Evolutionary conservation across 768 basidiomycete species (phyloP), one percentile per base, ranked within the genome.

Genomic region (Lentinula sp.): DNA sequence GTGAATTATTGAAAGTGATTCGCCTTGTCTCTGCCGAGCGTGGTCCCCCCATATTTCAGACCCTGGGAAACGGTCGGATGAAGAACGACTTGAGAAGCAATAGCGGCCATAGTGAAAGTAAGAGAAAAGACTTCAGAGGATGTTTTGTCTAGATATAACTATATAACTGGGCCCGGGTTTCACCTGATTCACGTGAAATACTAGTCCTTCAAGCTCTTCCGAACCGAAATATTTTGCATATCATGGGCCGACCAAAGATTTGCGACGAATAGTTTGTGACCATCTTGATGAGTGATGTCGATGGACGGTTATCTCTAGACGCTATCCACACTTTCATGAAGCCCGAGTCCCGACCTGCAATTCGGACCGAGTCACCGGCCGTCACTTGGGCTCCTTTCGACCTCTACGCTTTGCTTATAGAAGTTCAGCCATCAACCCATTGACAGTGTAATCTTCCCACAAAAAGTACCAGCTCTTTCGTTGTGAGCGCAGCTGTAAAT

Each of bases 21-120:
- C 66, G 86, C 93, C 86, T 99, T 98, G 79, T 98, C 96, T 53
- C 95, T 81, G 9, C 95, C 96, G 36, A 90, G 70, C 15, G 92
- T 97, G 0, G 93, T 94, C 18, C 81, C 81, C 52, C 87, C 82
- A 53, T 90, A 85, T 70, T 88, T 91, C 71, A 98, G 77, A 28
- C 83, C 74, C 63, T 89, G 85, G 39, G 89, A 88, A 36, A 93
- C 79, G 1, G 81, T 76, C 8, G 96, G 96, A 67, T 98, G 94
- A 49, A 98, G 82, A 61, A 98, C 80, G 64, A 96, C 69, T 68
- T 95, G 91, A 18, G 88, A 85, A 23, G 87, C 86, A 55, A 85
- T 64, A 66, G 70, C 77, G 63, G 79, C 76, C 81, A 84, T 83
- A 63, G 57, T 66, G 58, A 59, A 52, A 33, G 66, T 54, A 20